Evolutionary conservation across 2,329 filamentous ascomycete species (phyloP), one percentile per base, ranked within the genome.

Genomic region (Trichoderma endophyticum): DNA sequence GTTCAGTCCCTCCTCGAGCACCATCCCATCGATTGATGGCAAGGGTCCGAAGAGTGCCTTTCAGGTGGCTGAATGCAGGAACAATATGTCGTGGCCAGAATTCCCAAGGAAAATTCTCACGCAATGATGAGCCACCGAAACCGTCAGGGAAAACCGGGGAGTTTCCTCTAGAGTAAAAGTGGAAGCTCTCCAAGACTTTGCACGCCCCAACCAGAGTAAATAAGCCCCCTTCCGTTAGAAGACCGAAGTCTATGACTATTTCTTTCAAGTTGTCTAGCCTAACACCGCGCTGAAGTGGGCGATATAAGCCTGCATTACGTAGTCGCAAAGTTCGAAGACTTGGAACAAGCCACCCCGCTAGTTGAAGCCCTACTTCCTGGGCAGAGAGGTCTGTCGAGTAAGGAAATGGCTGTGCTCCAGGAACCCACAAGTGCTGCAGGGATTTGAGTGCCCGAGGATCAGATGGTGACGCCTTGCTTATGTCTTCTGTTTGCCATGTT

Each of bases 11-110:
- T 9, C 68, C 68, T 43, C 59, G 48, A 43, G 36, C 59, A 21
- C 68, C 59, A 57, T 67, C 32, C 64, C 64, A 67, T n/a, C 64
- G 68, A 24, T 70, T 70, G 26, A 70, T 70, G 2, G 60, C 60
- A 28, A 70, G 60, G 28, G 3, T 56, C n/a, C 57, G 36, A 24
- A 70, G 68, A 24, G 68, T 70, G 18, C 68, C 28, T 15, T 28
- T 48, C 3, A 70, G 21, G n/a, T 70, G 59, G 3, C 60, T 11
- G n/a, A 70, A 70, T 7, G 68, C 68, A n/a, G 68, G 68, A 15
- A 70, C 48, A 14, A 70, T 70, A 32, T 70, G 30, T 26, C 63
- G 60, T 4, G 68, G 68, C 6, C 30, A 24, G 28, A 70, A 70
- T 26, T 70, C 68, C 4, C 12, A 24, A 15, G 65, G 15, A 18